Conservation (phyloP, 805 yeast genomes). For the Naumovozyma dairenensis region DNA sequence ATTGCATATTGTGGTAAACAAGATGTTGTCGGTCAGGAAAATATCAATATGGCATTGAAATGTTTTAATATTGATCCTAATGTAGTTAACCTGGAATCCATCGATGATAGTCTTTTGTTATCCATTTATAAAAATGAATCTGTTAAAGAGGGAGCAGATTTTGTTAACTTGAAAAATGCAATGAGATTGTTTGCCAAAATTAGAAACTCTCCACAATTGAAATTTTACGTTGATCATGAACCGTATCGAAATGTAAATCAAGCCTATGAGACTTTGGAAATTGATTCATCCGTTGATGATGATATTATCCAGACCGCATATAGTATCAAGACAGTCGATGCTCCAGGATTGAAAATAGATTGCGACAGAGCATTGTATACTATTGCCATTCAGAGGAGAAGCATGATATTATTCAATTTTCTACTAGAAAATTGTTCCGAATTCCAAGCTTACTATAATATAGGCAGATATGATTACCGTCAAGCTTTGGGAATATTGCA, state of each 20-base stretch:
- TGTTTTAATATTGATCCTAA: slow-evolving; percentile 29
- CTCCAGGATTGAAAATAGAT: slow-evolving; percentile 32
- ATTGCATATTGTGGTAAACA: slow-evolving; percentile 40
- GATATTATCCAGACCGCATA: slow-evolving; percentile 71
- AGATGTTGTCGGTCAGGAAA: slow-evolving; percentile 44
- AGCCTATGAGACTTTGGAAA: slow-evolving; percentile 45
- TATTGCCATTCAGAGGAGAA: slow-evolving; percentile 48
- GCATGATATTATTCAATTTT: slow-evolving; percentile 47
- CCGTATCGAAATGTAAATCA: slow-evolving; percentile 34
- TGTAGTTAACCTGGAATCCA: slow-evolving; percentile 11
- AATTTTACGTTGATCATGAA: slow-evolving; percentile 36
- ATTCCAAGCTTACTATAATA: slow-evolving; percentile 18
- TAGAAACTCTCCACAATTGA: slow-evolving; percentile 30
- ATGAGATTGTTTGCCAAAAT: slow-evolving; percentile 31
- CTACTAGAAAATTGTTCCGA: slow-evolving; percentile 32
- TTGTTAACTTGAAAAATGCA: slow-evolving; percentile 31
- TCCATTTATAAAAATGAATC: slow-evolving; percentile 28
- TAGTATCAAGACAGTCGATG: slow-evolving; percentile 51
- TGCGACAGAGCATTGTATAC: slow-evolving; percentile 49
- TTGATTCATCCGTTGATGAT: slow-evolving; percentile 46
- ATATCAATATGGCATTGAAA: slow-evolving; percentile 33
- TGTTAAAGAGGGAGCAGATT: slow-evolving; percentile 4
- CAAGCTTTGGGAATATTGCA: slow-evolving; percentile 44
- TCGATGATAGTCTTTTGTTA: slow-evolving; percentile 25
- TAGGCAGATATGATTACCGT: slow-evolving; percentile 22